Evolutionary conservation across 1,284 basidiomycete species (phyloP), one percentile per base, ranked within the genome.

Genomic region (Omphalotus olearius): DNA sequence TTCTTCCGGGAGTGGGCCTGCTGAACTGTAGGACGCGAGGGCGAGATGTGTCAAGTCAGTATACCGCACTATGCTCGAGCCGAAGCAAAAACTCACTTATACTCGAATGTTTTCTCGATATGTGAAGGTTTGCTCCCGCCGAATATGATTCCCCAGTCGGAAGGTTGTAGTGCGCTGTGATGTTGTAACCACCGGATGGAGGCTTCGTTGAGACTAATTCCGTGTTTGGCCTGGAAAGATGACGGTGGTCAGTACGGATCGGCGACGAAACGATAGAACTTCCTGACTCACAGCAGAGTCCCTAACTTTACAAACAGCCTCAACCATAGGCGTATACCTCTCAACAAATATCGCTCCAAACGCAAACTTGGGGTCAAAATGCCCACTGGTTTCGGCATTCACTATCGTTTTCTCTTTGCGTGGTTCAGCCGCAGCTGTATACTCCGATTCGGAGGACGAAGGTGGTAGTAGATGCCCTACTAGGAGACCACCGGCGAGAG

Each of bases 141-240:
- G 37, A 67, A 63, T 23, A 69, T 55, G 41, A 69, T 55, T 35
- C 59, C 58, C 42, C 45, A 51, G 20, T 68, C 66, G 1, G 58
- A 59, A 16, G 59, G 52, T 14, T 58, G 53, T 40, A 69, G 52
- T n/a, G 57, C 45, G 30, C 63, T 65, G 48, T 69, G 67, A 51
- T 69, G 65, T 16, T 57, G 57, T 36, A 67, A 47, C 67, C 67
- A 68, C 7, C 66, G 57, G 1, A 66, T 54, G 5, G 66, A 64
- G 0, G 56, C 54, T 7, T 25, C 20, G 36, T 52, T 50, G 6
- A 59, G 38, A 7, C 3, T 52, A 5, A 59, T 17, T 1, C 48
- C 53, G 49, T 56, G 55, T 11, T 33, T 26, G 14, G 55, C 56
- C 59, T 60, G 6, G 26, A 51, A 39, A 18, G 23, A 23, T 3